Evolutionary conservation across 2,329 filamentous ascomycete species (phyloP), one percentile per base, ranked within the genome.

Genomic region (Ascochyta viciae-villosae): DNA sequence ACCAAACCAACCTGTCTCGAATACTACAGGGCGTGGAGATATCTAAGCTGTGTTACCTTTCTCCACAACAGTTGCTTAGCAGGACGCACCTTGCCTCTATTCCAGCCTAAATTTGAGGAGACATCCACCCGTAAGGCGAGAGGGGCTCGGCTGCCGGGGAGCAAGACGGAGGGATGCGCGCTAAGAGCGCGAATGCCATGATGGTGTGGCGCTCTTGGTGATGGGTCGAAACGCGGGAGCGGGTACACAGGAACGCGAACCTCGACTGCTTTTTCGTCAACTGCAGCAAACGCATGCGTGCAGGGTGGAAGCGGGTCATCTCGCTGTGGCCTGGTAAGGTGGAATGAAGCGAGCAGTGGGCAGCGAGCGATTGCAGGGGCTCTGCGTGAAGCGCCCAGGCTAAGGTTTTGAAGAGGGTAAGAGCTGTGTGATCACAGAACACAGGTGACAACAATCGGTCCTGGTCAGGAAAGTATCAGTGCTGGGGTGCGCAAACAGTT

Each of bases 41-140:
- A 31, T 16, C 37, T 13, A 31, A 27, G 26, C 27, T 42, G 53
- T 56, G 53, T 33, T 22, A 45, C 22, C 31, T 15, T 19, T 34
- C 26, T 42, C 37, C 26, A 46, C 41, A 39, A 37, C 23, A 44
- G 15, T 22, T 34, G n/a, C 24, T 35, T 46, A 42, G 41, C 29
- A 44, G 26, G 34, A 54, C 13, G 45, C 45, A 45, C 37, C 45
- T 44, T 45, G n/a, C 34, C 45, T 40, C 35, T 41, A n/a, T 31
- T 27, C 38, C 24, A 24, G 27, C 15, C 42, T 19, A 24, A n/a
- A 27, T 23, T 41, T 46, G 47, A 15, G 41, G 37, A 50, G n/a
- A 37, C 33, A 51, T 37, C 53, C 47, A 51, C 38, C 31, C 13
- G 16, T 44, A 56, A 43, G 48, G 43, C 48, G 35, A 51, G 22